These are phyloP conservation scores for Eragrostis curvula DNA, from an alignment of 176 grass and related monocot species.

Conservation along the genomic window DNA sequence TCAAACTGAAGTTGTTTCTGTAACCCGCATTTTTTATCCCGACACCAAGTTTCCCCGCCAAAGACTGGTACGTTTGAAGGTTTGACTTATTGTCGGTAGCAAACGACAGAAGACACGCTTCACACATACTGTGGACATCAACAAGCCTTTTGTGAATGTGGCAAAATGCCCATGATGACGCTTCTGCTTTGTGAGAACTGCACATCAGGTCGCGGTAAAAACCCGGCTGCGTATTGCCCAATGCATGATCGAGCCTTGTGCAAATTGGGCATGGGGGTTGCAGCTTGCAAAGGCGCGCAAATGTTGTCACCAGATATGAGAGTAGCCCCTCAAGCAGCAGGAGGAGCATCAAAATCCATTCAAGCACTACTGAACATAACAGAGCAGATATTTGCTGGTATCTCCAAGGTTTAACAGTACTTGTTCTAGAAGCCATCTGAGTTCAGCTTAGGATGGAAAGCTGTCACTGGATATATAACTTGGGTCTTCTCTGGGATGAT, in stretches of 20 bases:
- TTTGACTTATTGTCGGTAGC: constrained; percentile 26
- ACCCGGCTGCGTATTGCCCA: constrained; percentile 44
- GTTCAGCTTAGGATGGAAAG: neutral
- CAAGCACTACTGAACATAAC: constrained; percentile 54
- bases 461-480: constrained; percentile 18
- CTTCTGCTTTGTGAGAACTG: constrained; percentile 68
- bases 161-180: constrained; percentile 75
- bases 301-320: constrained; percentile 60
- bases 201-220: constrained; percentile 68
- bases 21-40: neutral
- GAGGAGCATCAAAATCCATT: constrained; percentile 77
- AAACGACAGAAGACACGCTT: constrained; percentile 65
- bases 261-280: constrained; percentile 71
- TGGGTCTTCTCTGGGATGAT: constrained; percentile 9
- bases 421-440: constrained; percentile 51
- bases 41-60: constrained; percentile 34
- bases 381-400: constrained; percentile 46
- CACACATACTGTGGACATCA: constrained; percentile 68
- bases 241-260: constrained; percentile 69
- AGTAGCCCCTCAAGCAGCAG: constrained; percentile 63
- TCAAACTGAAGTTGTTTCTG: constrained; percentile 10
- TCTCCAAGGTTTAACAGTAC: neutral
- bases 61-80: constrained; percentile 27
- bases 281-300: constrained; percentile 70
- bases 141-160: constrained; percentile 60